These are phyloP conservation scores for Vicia faba DNA, from an alignment of 306 rosid genomes.

Conservation along the genomic window DNA sequence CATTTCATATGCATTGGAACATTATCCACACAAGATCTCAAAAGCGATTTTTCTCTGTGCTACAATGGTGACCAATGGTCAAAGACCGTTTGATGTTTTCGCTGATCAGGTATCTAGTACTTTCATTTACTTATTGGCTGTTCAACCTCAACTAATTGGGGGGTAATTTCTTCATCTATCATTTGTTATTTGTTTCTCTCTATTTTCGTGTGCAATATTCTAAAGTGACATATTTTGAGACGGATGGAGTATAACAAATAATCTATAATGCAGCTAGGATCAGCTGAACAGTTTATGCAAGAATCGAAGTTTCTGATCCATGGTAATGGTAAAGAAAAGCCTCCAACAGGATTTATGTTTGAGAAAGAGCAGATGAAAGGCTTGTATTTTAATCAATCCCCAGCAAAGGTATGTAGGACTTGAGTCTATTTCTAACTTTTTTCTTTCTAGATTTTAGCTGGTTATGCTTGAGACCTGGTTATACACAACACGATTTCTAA, in stretches of 20 bases:
- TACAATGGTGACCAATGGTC: slow-evolving; percentile 88
- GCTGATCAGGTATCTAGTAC: slow-evolving; percentile 65
- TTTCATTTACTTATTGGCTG: slow-evolving; percentile 25
- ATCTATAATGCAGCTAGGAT: slow-evolving; percentile 71
- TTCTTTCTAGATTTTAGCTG: background rate
- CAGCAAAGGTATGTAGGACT: slow-evolving; percentile 64
- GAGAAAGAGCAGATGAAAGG: slow-evolving; percentile 99
- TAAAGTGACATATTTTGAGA: too few relatives aligned
- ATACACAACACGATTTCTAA: too few relatives aligned
- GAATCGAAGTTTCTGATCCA: slow-evolving; percentile 82
- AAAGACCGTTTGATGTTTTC: slow-evolving; percentile 89
- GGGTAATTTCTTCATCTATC: slow-evolving; percentile 24
- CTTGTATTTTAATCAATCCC: slow-evolving; percentile 90
- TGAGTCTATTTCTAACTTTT: slow-evolving; percentile 17
- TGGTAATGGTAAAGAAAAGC: slow-evolving; percentile 83
- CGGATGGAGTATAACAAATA: slow-evolving; percentile 1
- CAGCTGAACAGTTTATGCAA: slow-evolving; percentile 80
- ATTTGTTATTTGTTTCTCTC: background rate
- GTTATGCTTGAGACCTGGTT: slow-evolving; percentile 4
- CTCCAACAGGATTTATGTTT: slow-evolving; percentile 96
- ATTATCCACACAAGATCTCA: slow-evolving; percentile 71
- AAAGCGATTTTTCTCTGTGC: slow-evolving; percentile 91
- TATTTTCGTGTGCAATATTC: too few relatives aligned
- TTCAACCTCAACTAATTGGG: slow-evolving; percentile 25
- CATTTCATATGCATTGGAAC: slow-evolving; percentile 89